Evolutionary conservation across 2,329 filamentous ascomycete genomes (phyloP).

Genomic region (Drechmeria coniospora): DNA sequence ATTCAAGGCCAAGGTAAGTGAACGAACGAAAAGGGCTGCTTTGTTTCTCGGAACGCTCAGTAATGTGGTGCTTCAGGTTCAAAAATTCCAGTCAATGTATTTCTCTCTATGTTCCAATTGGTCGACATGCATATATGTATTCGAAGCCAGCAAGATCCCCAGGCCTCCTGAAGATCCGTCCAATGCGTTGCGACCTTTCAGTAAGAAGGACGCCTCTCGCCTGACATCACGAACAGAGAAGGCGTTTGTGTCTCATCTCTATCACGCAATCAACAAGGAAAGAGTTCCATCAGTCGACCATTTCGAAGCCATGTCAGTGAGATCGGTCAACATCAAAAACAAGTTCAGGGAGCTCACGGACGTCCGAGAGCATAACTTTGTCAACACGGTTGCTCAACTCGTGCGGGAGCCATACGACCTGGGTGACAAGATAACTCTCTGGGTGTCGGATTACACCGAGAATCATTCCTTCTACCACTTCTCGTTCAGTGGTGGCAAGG

Average conservation of each 20-base stretch:
- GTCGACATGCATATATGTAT: slow-evolving; percentile 29
- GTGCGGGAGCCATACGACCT: slow-evolving; percentile 33
- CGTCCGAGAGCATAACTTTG: slow-evolving; percentile 38
- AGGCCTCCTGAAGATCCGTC: slow-evolving; percentile 21
- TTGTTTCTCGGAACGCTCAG: neutral
- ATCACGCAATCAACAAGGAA: slow-evolving; percentile 26
- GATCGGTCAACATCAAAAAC: slow-evolving; percentile 27
- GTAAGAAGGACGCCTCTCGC: slow-evolving; percentile 7
- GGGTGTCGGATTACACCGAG: slow-evolving; percentile 70
- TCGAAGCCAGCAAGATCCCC: slow-evolving; percentile 16
- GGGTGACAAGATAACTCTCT: slow-evolving; percentile 41
- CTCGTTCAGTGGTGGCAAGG: slow-evolving; percentile 13
- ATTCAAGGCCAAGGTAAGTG: slow-evolving; percentile 35
- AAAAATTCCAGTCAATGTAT: slow-evolving; percentile 15
- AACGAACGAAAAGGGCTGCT: too few species aligned
- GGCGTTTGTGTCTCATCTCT: slow-evolving; percentile 32
- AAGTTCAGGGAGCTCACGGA: slow-evolving; percentile 55
- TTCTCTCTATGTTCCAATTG: slow-evolving; percentile 29
- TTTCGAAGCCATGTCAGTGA: slow-evolving; percentile 23
- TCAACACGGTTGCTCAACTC: slow-evolving; percentile 58
- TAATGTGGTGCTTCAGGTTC: slow-evolving; percentile 19
- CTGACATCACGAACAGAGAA: slow-evolving; percentile 15
- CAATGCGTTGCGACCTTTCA: slow-evolving; percentile 11
- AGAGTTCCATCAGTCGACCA: slow-evolving; percentile 24
- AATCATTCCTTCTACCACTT: slow-evolving; percentile 48